Percentiles rank a stretch among this genome's conserved stretches.
Evolutionary conservation across 805 yeast species (phyloP).

Genomic region (Schwanniomyces yamadae): DNA sequence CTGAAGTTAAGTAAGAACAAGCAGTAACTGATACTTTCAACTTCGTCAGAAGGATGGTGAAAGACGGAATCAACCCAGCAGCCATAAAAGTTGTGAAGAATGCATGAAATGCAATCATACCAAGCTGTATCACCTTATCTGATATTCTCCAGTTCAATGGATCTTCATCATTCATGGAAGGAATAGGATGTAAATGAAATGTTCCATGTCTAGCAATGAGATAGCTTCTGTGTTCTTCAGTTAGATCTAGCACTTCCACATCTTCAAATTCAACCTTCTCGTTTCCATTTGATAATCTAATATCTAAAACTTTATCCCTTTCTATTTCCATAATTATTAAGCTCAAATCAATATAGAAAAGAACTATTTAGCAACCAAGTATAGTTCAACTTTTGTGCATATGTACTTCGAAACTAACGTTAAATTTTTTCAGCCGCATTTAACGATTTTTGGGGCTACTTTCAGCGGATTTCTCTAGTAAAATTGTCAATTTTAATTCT

Average conservation of each 20-base stretch:
- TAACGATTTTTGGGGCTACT: no score
- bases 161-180: slow-evolving; percentile 14
- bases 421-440: no score
- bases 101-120: slow-evolving; percentile 16
- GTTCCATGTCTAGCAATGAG: slow-evolving; percentile 14
- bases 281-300: no score
- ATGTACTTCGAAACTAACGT: no score
- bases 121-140: slow-evolving; percentile 10
- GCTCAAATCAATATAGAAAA: no score
- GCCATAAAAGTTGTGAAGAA: slow-evolving; percentile 17
- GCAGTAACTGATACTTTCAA: slow-evolving; percentile 9
- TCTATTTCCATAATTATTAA: no score
- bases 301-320: no score
- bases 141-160: slow-evolving; percentile 16
- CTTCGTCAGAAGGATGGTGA: slow-evolving; percentile 9
- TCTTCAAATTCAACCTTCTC: neutral
- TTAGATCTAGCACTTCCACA: neutral
- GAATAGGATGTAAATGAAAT: slow-evolving; percentile 13
- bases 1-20: slow-evolving; percentile 14
- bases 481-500: no score
- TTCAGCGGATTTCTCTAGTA: no score
- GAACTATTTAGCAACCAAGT: no score
- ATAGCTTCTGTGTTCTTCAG: slow-evolving; percentile 10
- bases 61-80: slow-evolving; percentile 16
- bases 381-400: no score